Evolutionary conservation across 176 grass and related monocot genomes (phyloP).

Genomic region (Hordeum marinum): DNA sequence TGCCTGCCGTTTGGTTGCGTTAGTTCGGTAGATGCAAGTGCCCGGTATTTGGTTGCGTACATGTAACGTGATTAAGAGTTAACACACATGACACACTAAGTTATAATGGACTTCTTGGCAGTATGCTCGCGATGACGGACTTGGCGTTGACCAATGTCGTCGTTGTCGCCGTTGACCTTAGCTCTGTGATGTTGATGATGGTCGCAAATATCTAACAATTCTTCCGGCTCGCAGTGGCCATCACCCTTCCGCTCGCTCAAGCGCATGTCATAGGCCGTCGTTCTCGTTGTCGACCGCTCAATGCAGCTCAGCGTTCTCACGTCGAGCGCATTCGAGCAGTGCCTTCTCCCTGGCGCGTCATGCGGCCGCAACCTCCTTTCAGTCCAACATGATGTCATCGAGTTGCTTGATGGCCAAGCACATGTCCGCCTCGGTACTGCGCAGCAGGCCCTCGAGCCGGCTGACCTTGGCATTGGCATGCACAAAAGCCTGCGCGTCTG

Average conservation of each 20-base stretch:
- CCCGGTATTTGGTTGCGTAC: too few relatives aligned
- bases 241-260: conserved; percentile 46
- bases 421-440: conserved; percentile 39
- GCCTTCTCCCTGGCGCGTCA: too few relatives aligned
- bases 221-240: conserved; percentile 12
- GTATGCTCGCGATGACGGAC: too few relatives aligned
- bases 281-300: conserved; percentile 45
- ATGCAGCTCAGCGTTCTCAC: conserved; percentile 38
- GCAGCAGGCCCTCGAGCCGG: conserved; percentile 4
- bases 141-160: background rate
- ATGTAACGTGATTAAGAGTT: too few relatives aligned
- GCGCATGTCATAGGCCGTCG: conserved; percentile 38
- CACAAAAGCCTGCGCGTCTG: conserved; percentile 19
- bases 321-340: conserved; percentile 13
- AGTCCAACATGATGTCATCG: too few relatives aligned
- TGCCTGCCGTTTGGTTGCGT: too few relatives aligned
- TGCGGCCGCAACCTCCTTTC: too few relatives aligned
- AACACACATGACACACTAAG: too few relatives aligned
- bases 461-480: conserved; percentile 13
- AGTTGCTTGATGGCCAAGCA: background rate
- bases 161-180: conserved; percentile 31
- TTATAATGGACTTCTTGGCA: too few relatives aligned
- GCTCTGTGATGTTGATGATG: conserved; percentile 64
- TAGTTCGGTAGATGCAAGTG: too few relatives aligned
- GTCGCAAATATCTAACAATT: conserved; percentile 48